Conservation (phyloP, 2,329 filamentous ascomycete genomes). For the Diaporthe citri region DNA sequence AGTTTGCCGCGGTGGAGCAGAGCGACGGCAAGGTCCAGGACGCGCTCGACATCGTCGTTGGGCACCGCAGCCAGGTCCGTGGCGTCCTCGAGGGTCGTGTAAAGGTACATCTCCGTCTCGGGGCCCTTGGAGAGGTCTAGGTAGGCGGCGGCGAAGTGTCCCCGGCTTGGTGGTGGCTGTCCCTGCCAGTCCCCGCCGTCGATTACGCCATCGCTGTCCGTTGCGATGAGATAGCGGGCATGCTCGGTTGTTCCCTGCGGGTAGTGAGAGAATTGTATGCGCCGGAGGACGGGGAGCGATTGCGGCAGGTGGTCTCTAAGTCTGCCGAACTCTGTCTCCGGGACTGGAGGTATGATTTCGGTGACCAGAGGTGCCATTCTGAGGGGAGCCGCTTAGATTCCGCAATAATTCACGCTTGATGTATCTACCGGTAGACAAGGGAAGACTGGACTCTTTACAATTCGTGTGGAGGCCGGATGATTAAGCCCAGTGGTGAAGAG, state of each 20-base stretch:
- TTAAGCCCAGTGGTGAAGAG: not conserved
- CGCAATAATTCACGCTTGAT: not conserved
- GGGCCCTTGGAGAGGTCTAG: constrained; percentile 70
- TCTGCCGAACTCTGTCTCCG: constrained; percentile 56
- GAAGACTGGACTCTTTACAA: not conserved
- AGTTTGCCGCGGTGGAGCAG: constrained; percentile 46
- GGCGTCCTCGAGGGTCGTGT: constrained; percentile 62
- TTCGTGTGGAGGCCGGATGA: not conserved
- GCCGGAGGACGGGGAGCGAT: constrained; percentile 72
- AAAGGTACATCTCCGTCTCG: constrained; percentile 76
- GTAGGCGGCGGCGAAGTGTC: constrained; percentile 68
- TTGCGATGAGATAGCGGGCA: constrained; percentile 58
- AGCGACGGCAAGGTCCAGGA: constrained; percentile 49
- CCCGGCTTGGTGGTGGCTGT: not conserved
- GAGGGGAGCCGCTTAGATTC: not conserved
- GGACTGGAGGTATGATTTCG: constrained; percentile 42
- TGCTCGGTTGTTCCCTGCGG: constrained; percentile 56
- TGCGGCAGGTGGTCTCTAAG: constrained; percentile 66
- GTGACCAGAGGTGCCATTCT: constrained; percentile 39
- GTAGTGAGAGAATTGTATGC: constrained; percentile 69
- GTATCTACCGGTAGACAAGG: not conserved
- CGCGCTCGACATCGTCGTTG: constrained; percentile 46
- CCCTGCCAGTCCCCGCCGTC: not conserved
- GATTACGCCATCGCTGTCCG: constrained; percentile 24
- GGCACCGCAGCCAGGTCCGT: constrained; percentile 21